Evolutionary conservation across 495 filamentous ascomycete genomes (phyloP).

Genomic region (Penicillium coprophilum): DNA sequence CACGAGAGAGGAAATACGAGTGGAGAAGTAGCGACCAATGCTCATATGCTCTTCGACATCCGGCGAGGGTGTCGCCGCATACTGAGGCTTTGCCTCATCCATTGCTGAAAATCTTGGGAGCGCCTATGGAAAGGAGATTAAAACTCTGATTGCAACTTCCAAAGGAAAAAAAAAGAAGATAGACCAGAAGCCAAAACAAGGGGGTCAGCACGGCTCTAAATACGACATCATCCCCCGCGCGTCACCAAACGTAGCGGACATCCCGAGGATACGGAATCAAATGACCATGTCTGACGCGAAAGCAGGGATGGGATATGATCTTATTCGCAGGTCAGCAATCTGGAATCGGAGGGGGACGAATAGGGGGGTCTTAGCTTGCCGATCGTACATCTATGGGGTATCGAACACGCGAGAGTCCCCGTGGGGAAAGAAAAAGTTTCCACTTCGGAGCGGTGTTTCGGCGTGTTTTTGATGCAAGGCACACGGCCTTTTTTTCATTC

Average conservation of each 20-base stretch:
- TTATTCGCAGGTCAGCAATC: constrained; percentile 12
- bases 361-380: constrained; percentile 5
- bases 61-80: constrained; percentile 15
- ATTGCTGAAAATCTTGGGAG: constrained; percentile 1
- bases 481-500: not conserved
- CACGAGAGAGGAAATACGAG: constrained; percentile 69
- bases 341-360: constrained; percentile 11
- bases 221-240: not conserved
- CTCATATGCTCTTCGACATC: constrained; percentile 51
- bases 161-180: not conserved
- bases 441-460: not conserved
- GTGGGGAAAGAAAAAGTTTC: constrained; percentile 1
- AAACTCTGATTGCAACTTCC: not conserved
- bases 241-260: not conserved
- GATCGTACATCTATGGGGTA: constrained; percentile 12
- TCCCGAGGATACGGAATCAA: not conserved
- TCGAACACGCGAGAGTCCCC: not conserved
- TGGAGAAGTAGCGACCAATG: constrained; percentile 61
- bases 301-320: not conserved
- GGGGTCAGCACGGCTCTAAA: constrained; percentile 1
- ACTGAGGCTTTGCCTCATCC: constrained; percentile 10
- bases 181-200: not conserved
- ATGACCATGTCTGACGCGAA: not conserved
- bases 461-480: not conserved
- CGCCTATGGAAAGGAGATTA: not conserved